A percentile compares a stretch with the other conserved stretches of the same genome.
Evolutionary conservation across 192 early-diverging fungal genomes (phyloP).

Genomic region (Phlyctochytrium arcticum): DNA sequence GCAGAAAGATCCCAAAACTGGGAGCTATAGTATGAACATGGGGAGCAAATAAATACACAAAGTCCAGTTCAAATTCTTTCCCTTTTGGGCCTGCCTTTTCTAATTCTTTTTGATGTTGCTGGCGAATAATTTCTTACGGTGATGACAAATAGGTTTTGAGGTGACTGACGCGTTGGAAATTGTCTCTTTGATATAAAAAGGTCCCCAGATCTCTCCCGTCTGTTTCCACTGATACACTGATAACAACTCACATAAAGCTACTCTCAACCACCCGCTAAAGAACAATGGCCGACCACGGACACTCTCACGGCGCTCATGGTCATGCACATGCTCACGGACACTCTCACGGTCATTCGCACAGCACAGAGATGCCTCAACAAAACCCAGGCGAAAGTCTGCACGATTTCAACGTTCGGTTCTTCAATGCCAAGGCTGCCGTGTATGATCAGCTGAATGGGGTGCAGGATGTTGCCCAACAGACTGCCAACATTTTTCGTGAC

Average conservation of each 20-base stretch:
- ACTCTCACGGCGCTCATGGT: neutral
- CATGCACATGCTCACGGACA: neutral
- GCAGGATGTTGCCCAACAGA: neutral
- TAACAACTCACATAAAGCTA: too few relatives aligned
- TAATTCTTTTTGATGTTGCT: too few relatives aligned
- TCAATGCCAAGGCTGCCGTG: neutral
- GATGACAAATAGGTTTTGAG: too few relatives aligned
- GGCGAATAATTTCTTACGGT: too few relatives aligned
- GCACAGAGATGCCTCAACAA: neutral
- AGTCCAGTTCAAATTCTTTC: too few relatives aligned
- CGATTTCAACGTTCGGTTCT: neutral
- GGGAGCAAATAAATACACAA: constrained; percentile 58
- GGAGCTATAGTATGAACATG: constrained; percentile 61
- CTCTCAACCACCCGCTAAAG: too few relatives aligned
- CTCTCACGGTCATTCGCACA: too few relatives aligned
- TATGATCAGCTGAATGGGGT: neutral
- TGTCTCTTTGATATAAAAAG: too few relatives aligned
- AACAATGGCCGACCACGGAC: neutral
- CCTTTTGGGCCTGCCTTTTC: too few relatives aligned
- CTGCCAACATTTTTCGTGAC: neutral
- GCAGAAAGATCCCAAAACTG: constrained; percentile 50
- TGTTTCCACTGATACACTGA: too few relatives aligned
- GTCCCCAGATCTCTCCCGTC: too few relatives aligned
- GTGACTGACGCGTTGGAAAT: too few relatives aligned
- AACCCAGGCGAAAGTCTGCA: neutral